These are phyloP conservation scores for Capniomyces stellatus DNA, from an alignment of 371 early-diverging fungal genomes.

Conservation along the genomic window DNA sequence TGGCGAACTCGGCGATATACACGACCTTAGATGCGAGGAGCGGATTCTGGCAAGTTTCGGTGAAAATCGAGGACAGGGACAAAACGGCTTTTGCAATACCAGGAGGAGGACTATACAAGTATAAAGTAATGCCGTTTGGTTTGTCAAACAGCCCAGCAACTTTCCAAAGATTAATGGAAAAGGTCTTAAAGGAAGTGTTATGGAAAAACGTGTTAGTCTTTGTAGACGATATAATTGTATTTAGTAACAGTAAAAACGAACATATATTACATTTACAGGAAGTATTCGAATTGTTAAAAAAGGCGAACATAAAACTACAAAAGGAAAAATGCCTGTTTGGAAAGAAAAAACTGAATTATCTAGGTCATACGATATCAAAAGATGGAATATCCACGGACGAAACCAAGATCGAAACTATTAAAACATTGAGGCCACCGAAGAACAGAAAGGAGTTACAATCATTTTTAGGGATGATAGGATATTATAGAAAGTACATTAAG, in stretches of 20 bases:
- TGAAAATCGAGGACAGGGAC: not conserved
- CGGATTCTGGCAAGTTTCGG: not conserved
- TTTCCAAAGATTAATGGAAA: conserved; percentile 26
- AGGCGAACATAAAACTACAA: conserved; percentile 8
- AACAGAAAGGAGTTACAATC: conserved; percentile 1
- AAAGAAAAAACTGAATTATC: conserved; percentile 18
- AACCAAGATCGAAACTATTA: not conserved
- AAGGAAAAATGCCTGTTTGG: conserved; percentile 32
- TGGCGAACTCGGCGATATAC: not conserved
- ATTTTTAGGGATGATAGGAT: conserved; percentile 5
- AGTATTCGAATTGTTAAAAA: conserved; percentile 20
- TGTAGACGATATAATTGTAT: conserved; percentile 39
- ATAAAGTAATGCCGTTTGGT: conserved; percentile 30
- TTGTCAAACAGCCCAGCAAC: conserved; percentile 3
- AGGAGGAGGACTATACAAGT: conserved; percentile 17
- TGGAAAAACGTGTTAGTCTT: conserved; percentile 28
- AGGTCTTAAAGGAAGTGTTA: conserved; percentile 12
- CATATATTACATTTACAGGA: conserved; percentile 21
- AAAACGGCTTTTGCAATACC: not conserved
- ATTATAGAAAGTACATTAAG: conserved; percentile 5
- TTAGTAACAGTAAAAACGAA: conserved; percentile 22
- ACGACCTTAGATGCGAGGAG: not conserved
- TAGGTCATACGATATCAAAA: conserved; percentile 24
- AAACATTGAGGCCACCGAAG: conserved; percentile 3
- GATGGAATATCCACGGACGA: not conserved